phyloP scores from a whole-genome alignment of 805 yeast genomes.

The Maudiozyma saulgeensis region DNA sequence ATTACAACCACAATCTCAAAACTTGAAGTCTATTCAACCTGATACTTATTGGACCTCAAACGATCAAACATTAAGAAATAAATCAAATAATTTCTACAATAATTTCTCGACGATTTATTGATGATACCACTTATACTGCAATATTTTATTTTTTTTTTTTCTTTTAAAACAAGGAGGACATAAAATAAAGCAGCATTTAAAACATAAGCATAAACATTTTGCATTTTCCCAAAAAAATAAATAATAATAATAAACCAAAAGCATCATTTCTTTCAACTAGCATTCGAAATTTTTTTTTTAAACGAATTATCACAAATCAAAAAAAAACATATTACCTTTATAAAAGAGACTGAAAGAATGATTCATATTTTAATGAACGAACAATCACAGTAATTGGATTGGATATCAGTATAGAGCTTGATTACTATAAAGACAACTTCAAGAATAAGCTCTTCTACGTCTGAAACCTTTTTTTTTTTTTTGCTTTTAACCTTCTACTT shows the following conservation, averaged over 20 bases:
- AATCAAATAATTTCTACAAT: background rate
- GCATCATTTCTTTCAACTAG: background rate
- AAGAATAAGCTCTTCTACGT: too few species aligned
- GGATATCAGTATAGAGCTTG: too few species aligned
- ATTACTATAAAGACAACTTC: too few species aligned
- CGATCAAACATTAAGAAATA: background rate
- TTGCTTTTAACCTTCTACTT: background rate
- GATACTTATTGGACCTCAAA: background rate
- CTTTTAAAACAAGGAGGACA: too few species aligned
- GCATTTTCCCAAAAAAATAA: background rate
- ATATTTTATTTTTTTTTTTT: too few species aligned
- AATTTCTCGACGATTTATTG: conserved; percentile 2
- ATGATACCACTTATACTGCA: background rate
- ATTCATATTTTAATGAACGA: too few species aligned
- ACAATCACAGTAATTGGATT: too few species aligned
- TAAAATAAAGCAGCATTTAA: too few species aligned
- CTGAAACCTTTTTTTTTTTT: background rate
- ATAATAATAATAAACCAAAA: background rate
- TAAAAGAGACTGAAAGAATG: too few species aligned
- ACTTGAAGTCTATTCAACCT: background rate
- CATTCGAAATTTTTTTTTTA: background rate
- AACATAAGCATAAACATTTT: too few species aligned
- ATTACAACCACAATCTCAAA: background rate
- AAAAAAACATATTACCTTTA: too few species aligned
- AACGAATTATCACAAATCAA: background rate